Percentiles rank a stretch among this genome's conserved stretches.
Evolutionary conservation across 208 protist species (phyloP).

Genomic region (Leishmania tropica): DNA sequence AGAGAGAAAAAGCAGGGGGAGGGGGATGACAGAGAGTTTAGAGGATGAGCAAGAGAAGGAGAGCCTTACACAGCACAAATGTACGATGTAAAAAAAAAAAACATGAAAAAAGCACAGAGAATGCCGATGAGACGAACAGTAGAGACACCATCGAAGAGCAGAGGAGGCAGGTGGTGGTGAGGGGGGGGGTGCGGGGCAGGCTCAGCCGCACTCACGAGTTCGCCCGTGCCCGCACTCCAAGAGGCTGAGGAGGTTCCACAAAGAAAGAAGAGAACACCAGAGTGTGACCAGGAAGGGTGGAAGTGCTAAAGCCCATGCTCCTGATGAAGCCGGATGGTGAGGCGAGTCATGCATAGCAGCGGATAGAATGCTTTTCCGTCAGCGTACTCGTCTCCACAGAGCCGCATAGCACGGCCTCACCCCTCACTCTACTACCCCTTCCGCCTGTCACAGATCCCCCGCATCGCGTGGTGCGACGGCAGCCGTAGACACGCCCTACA

Average conservation of each 20-base stretch:
- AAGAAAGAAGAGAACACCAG: neutral
- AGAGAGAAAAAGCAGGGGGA: slow-evolving; percentile 4
- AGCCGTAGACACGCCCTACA: neutral
- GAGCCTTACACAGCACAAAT: neutral
- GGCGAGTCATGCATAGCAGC: neutral
- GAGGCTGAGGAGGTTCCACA: neutral
- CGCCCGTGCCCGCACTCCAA: neutral
- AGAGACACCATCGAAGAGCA: neutral
- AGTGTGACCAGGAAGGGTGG: neutral
- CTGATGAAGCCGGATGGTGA: too few relatives aligned
- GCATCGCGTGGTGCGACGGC: too few relatives aligned
- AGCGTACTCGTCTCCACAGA: too few relatives aligned
- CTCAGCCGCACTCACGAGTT: neutral
- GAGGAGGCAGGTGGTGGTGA: neutral
- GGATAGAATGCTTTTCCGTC: neutral
- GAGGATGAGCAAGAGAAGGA: neutral
- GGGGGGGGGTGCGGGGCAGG: too few relatives aligned
- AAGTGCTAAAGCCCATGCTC: neutral
- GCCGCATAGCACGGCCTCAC: too few relatives aligned
- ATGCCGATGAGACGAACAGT: slow-evolving; percentile 1
- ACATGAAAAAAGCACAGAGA: neutral
- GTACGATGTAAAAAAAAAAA: neutral
- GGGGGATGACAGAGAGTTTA: too few relatives aligned
- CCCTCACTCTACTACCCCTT: too few relatives aligned
- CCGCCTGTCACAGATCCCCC: neutral